Evolutionary conservation across 139 green algal species (phyloP).

Genomic region (Parachlorella kessleri): DNA sequence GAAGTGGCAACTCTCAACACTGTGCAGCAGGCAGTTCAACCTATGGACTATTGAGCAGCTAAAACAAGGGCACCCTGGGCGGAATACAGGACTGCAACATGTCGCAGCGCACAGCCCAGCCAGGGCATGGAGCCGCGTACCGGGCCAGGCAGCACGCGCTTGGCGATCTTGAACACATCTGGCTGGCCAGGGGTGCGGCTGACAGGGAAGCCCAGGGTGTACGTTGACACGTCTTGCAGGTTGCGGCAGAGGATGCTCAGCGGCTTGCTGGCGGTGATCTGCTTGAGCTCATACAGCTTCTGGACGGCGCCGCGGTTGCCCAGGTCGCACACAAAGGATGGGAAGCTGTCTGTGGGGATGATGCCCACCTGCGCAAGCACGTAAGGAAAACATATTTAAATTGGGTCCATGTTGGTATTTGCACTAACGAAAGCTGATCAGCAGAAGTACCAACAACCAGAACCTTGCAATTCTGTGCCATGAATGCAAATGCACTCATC

Average conservation of each 20-base stretch:
- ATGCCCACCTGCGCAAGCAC: constrained; percentile 85
- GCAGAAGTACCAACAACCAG: no score
- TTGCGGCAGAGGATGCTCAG: constrained; percentile 73
- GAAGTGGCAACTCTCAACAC: no score
- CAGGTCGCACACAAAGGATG: constrained; percentile 82
- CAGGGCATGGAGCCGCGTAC: constrained; percentile 53
- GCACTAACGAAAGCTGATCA: no score
- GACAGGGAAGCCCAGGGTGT: constrained; percentile 75
- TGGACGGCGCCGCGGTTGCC: constrained; percentile 66
- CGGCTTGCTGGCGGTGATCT: constrained; percentile 72
- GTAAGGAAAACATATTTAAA: no score
- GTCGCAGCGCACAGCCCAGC: no score
- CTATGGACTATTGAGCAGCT: no score
- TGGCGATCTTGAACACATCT: constrained; percentile 74
- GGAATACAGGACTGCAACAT: no score
- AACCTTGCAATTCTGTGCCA: no score
- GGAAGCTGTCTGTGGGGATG: constrained; percentile 87
- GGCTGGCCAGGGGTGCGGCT: constrained; percentile 55
- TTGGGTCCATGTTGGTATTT: no score
- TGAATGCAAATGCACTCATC: no score
- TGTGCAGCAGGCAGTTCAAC: no score
- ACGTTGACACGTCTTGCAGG: constrained; percentile 54
- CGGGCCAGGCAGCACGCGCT: constrained; percentile 75
- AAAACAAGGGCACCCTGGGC: no score
- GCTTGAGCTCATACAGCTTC: constrained; percentile 72